Base-by-base conservation (phyloP, 345 rosid genomes). In the Gossypium longicalyx region DNA sequence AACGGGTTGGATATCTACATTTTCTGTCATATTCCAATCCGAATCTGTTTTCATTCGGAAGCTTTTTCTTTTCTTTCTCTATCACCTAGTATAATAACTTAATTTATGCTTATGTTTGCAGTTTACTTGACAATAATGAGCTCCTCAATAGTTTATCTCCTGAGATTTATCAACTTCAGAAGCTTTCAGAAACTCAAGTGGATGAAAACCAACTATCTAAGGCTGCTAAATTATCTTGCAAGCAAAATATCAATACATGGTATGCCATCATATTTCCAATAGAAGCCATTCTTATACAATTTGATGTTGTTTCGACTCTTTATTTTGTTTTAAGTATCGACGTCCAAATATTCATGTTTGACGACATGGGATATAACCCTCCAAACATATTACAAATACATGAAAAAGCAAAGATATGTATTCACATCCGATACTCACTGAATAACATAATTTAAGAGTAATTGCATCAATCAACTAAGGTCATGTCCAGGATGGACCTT, bases 111-210 rank as follows among this genome's bases (percentile, higher is more conserved):
- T 59, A 25, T 59, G 64, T 59, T 54, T 48, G 38, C 64, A 59
- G 64, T 59, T 59, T 59, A 59, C 64, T 59, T 9, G 64, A 59
- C 64, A 59, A 59, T 59, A 59, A 59, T 25, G 41, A 59, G 64
- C 17, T 59, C 13, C 64, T 59, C 64, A 23, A 16, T 59, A 25
- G 64, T 59, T 59, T 59, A 0, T 59, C 64, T 25, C 64, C 64
- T 23, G 64, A 59, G 34, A 59, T 59, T 23, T 25, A 59, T 59
- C 16, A 59, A 59, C 64, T 25, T 25, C 64, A 23, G 64, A 23
- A 59, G 64, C 64, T 12, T 59, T 59, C 41, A 4, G 64, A 59
- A 59, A 59, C 64, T 59, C 64, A 59, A 12, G 64, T 59, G 38
- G 64, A 59, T 59, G 64, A 59, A 25, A 59, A 59, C 8, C 64